Conservation (phyloP, 2,329 filamentous ascomycete genomes). For the Alternaria dauci region DNA sequence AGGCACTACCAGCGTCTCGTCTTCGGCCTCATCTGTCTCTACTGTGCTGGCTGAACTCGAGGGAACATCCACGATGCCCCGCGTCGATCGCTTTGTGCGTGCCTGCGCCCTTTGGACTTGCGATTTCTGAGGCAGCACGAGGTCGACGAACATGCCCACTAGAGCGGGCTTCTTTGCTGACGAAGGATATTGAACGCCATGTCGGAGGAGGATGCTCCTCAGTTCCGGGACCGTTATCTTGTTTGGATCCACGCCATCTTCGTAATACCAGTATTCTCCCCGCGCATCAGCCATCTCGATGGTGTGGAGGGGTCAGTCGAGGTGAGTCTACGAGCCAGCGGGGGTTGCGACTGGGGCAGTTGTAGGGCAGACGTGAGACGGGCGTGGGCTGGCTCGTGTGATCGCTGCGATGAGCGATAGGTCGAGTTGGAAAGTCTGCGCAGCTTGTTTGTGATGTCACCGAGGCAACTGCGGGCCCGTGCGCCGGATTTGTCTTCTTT, state of each 20-base stretch:
- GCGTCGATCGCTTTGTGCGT: conserved; percentile 83
- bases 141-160: conserved; percentile 80
- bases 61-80: conserved; percentile 76
- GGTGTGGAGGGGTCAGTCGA: not conserved
- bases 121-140: conserved; percentile 79
- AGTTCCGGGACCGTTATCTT: conserved; percentile 86
- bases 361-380: conserved; percentile 1
- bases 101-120: conserved; percentile 79
- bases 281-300: conserved; percentile 44
- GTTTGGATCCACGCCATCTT: conserved; percentile 83
- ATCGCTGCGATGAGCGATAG: conserved; percentile 1
- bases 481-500: not conserved
- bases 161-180: conserved; percentile 92
- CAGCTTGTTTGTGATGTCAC: conserved; percentile 36
- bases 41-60: conserved; percentile 70
- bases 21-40: conserved; percentile 64
- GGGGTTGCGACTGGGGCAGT: not conserved
- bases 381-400: conserved; percentile 8
- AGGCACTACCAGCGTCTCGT: conserved; percentile 55
- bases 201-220: conserved; percentile 88
- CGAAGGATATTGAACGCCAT: conserved; percentile 84
- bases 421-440: conserved; percentile 23
- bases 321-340: not conserved
- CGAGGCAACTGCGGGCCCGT: conserved; percentile 26
- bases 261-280: conserved; percentile 69